Evolutionary conservation across 2,329 filamentous ascomycete genomes (phyloP).

Genomic region (Helminthosporium solani): DNA sequence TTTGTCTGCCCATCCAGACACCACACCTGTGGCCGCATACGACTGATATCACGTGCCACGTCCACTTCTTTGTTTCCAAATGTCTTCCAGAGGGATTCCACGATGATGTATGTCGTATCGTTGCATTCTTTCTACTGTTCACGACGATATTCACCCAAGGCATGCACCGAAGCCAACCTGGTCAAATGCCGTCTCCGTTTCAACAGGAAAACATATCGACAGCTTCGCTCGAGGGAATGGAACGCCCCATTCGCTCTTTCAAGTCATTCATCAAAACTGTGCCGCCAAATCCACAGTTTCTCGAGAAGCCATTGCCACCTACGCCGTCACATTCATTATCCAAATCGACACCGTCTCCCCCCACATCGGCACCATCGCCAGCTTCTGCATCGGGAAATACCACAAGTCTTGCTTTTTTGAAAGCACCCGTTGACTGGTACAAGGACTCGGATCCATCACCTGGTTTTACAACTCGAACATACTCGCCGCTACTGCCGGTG

Average conservation of each 20-base stretch:
- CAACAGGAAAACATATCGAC: constrained; percentile 23
- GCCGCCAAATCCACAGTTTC: constrained; percentile 17
- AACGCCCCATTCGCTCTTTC: constrained; percentile 34
- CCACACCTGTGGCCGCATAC: constrained; percentile 16
- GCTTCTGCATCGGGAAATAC: constrained; percentile 4
- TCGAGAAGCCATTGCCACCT: constrained; percentile 28
- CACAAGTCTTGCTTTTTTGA: constrained; percentile 23
- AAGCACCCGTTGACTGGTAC: constrained; percentile 30
- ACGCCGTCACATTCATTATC: constrained; percentile 14
- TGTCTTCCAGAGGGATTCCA: constrained; percentile 28
- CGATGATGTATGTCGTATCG: constrained; percentile 7
- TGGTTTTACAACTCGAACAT: constrained; percentile 14
- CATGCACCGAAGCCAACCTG: constrained; percentile 22
- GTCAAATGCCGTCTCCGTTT: constrained; percentile 24
- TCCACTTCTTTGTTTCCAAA: constrained; percentile 30
- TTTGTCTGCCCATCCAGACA: constrained; percentile 26
- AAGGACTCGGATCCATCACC: constrained; percentile 8
- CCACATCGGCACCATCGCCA: constrained; percentile 5
- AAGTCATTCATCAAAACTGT: constrained; percentile 30
- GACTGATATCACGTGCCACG: constrained; percentile 22
- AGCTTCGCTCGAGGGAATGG: constrained; percentile 35
- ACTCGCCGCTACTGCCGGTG: constrained; percentile 34
- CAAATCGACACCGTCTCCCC: constrained; percentile 2
- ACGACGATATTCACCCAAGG: constrained; percentile 16
- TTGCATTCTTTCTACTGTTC: constrained; percentile 16